Evolutionary conservation across 345 rosid genomes (phyloP).

Genomic region (sweet orange (Citrus sinensis)): DVS_A1.0 CM039167.1:14246001-14246500

Average conservation of each 20-base stretch:
- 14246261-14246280: neutral
- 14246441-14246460: neutral
- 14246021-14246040: neutral
- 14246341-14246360: constrained; percentile 91
- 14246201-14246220: neutral
- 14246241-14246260: neutral
- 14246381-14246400: constrained; percentile 92
- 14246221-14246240: neutral
- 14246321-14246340: constrained; percentile 86
- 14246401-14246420: constrained; percentile 2
- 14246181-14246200: neutral
- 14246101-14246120: constrained; percentile 8
- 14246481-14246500: constrained; percentile 67
- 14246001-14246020: no score
- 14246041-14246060: neutral
- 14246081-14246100: neutral
- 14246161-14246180: constrained; percentile 2
- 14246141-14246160: constrained; percentile 22
- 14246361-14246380: constrained; percentile 88
- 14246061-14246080: neutral
- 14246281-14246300: constrained; percentile 1
- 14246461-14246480: neutral
- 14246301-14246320: constrained; percentile 83
- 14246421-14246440: neutral
- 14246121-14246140: constrained; percentile 8